phyloP scores from a whole-genome alignment of 208 protist species.

The Blastocrithidia nonstop region DNA sequence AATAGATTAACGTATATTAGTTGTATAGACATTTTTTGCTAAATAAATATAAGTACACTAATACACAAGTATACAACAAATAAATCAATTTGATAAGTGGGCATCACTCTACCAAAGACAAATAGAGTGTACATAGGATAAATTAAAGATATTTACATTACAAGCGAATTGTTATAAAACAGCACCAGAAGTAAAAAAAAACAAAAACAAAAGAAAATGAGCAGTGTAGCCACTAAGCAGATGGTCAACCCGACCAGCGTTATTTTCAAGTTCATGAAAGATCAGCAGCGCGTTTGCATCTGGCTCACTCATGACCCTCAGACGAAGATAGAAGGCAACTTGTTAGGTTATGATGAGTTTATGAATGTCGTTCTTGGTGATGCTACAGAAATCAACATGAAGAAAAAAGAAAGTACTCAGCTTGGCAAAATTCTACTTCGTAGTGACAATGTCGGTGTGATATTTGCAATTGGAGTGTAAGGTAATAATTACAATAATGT shows the following conservation, averaged over 20 bases:
- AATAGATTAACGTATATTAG: too few relatives aligned
- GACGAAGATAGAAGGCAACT: slow-evolving; percentile 58
- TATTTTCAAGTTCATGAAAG: slow-evolving; percentile 62
- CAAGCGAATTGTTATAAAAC: too few relatives aligned
- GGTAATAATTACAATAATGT: neutral
- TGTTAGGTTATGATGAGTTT: slow-evolving; percentile 88
- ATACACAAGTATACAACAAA: too few relatives aligned
- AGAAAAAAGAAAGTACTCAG: slow-evolving; percentile 31
- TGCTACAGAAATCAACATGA: slow-evolving; percentile 69
- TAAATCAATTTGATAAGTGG: too few relatives aligned
- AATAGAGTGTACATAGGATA: too few relatives aligned
- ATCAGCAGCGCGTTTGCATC: slow-evolving; percentile 56
- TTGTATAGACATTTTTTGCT: too few relatives aligned
- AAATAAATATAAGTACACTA: too few relatives aligned
- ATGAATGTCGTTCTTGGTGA: slow-evolving; percentile 89
- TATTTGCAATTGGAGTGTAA: slow-evolving; percentile 78
- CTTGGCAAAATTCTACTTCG: slow-evolving; percentile 85
- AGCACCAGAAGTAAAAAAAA: too few relatives aligned
- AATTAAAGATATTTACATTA: too few relatives aligned
- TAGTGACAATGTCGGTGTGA: slow-evolving; percentile 84
- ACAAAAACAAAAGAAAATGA: slow-evolving; percentile 4
- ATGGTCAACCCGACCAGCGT: slow-evolving; percentile 69
- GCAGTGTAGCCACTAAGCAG: slow-evolving; percentile 36
- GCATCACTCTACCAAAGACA: too few relatives aligned
- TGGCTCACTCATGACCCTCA: slow-evolving; percentile 78